Evolutionary conservation across 2,329 filamentous ascomycete genomes (phyloP).

Genomic region (Dactylellina parvicollis): DNA sequence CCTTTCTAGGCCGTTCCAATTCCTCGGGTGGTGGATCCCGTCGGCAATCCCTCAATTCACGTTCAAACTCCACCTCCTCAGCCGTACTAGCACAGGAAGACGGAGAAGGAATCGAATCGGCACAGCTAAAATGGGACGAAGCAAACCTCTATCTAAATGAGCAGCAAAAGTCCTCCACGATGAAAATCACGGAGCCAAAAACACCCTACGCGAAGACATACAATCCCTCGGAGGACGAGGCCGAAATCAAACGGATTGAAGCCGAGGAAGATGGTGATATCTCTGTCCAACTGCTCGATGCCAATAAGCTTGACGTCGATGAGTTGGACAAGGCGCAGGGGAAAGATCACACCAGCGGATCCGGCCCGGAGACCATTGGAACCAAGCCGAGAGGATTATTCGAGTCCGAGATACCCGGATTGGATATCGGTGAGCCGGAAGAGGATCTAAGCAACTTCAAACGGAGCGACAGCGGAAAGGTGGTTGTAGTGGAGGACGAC

Average conservation of each 20-base stretch:
- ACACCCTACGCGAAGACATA: conserved; percentile 95
- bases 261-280: conserved; percentile 70
- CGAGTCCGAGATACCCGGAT: conserved; percentile 84
- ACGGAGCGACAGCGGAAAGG: conserved; percentile 44
- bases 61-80: conserved; percentile 62
- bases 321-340: conserved; percentile 50
- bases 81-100: conserved; percentile 62
- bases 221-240: conserved; percentile 86
- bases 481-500: conserved; percentile 40
- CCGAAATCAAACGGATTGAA: conserved; percentile 73
- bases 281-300: conserved; percentile 53
- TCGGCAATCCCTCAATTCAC: conserved; percentile 71
- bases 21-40: conserved; percentile 73
- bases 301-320: conserved; percentile 49
- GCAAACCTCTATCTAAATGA: conserved; percentile 97
- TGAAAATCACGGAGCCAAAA: conserved; percentile 99
- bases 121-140: conserved; percentile 96
- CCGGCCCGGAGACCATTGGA: conserved; percentile 37
- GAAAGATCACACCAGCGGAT: conserved; percentile 46
- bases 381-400: conserved; percentile 54
- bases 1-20: conserved; percentile 69
- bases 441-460: conserved; percentile 67
- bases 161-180: conserved; percentile 91
- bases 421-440: conserved; percentile 93
- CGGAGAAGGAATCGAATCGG: conserved; percentile 67